These are phyloP conservation scores for Wickerhamomyces sp. DNA, from an alignment of 1,139 yeast genomes.

Conservation along the genomic window DNA sequence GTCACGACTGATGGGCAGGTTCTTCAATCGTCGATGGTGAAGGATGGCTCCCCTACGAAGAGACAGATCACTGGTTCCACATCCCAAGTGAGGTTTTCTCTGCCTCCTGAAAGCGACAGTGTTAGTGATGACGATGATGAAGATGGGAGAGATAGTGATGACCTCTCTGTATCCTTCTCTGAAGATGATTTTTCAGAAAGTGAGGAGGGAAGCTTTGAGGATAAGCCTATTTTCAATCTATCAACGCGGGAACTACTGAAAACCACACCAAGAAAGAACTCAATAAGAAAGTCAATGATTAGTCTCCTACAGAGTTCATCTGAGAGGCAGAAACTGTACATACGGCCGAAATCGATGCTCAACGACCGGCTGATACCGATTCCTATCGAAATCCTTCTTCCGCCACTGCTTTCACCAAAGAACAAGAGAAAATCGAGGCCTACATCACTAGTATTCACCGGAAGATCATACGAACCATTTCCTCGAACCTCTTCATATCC, in stretches of 20 bases:
- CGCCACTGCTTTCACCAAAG: slow-evolving; percentile 32
- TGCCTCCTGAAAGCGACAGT: slow-evolving; percentile 15
- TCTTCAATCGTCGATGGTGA: slow-evolving; percentile 24
- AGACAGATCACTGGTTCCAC: slow-evolving; percentile 21
- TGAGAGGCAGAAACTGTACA: slow-evolving; percentile 23
- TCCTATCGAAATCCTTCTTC: slow-evolving; percentile 31
- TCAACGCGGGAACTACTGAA: neutral
- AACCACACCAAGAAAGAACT: neutral
- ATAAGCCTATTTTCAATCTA: slow-evolving; percentile 9
- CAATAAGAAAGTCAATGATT: slow-evolving; percentile 2
- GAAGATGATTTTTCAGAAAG: slow-evolving; percentile 4
- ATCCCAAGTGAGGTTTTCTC: slow-evolving; percentile 27
- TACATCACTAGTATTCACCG: slow-evolving; percentile 19
- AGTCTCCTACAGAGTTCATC: slow-evolving; percentile 9
- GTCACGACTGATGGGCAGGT: slow-evolving; percentile 22
- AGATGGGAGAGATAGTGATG: slow-evolving; percentile 3
- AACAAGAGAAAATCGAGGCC: slow-evolving; percentile 26
- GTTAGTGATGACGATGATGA: slow-evolving; percentile 1
- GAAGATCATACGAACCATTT: slow-evolving; percentile 22
- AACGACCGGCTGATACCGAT: slow-evolving; percentile 29
- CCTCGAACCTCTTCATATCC: slow-evolving; percentile 4
- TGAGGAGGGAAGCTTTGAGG: slow-evolving; percentile 11
- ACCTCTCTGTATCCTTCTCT: neutral
- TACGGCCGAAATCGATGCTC: slow-evolving; percentile 31
- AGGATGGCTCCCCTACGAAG: slow-evolving; percentile 23